These are phyloP conservation scores for Komagataea norvegica DNA, from an alignment of 1,139 yeast genomes.

Conservation along the genomic window DNA sequence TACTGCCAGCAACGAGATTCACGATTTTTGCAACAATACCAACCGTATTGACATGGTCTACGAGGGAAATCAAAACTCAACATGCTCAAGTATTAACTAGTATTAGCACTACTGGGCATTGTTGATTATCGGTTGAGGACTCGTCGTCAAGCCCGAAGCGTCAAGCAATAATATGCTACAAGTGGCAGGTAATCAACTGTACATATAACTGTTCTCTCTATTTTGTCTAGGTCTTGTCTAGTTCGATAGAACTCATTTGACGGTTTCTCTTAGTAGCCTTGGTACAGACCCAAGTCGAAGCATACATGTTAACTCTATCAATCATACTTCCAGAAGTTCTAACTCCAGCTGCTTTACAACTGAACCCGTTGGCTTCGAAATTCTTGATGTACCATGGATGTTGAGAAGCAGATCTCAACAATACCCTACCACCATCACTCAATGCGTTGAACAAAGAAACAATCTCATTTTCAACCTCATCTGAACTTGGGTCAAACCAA, in stretches of 20 bases:
- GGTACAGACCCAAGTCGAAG: constrained; percentile 81
- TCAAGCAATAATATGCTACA: too few species aligned
- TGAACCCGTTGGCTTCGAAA: constrained; percentile 64
- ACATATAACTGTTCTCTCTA: not conserved
- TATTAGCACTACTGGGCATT: too few species aligned
- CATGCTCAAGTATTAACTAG: too few species aligned
- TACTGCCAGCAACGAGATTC: too few species aligned
- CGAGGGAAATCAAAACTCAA: too few species aligned
- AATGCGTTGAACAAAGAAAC: constrained; percentile 59
- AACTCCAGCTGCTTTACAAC: constrained; percentile 63
- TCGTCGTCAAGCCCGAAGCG: too few species aligned
- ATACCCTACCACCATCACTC: constrained; percentile 63
- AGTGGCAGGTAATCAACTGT: not conserved
- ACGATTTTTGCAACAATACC: too few species aligned
- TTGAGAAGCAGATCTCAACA: constrained; percentile 71
- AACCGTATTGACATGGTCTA: too few species aligned
- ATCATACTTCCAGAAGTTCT: constrained; percentile 59
- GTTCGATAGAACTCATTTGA: constrained; percentile 27
- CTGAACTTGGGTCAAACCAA: constrained; percentile 70
- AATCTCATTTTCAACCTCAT: constrained; percentile 64
- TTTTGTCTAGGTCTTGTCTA: constrained; percentile 12
- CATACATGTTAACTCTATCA: constrained; percentile 83
- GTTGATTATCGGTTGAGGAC: too few species aligned
- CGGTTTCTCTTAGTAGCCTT: constrained; percentile 31
- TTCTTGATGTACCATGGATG: constrained; percentile 74